Evolutionary conservation across 2,329 filamentous ascomycete species (phyloP), one percentile per base, ranked within the genome.

Genomic region (Xylariales sp.): DNA sequence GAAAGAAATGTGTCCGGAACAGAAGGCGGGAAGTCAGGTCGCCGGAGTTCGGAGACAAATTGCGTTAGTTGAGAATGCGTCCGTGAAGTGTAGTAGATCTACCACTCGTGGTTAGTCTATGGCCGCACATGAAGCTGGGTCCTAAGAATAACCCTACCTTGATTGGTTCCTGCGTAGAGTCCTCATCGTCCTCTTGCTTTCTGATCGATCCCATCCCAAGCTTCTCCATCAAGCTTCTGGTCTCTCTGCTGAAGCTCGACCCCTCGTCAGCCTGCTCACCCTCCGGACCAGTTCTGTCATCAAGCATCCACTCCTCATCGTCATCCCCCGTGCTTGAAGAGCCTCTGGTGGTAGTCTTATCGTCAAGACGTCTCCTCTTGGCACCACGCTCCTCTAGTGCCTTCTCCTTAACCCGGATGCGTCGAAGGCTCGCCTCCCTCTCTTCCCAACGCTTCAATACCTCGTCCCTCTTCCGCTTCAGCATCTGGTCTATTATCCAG

Each of bases 51-150:
- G 29, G 81, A 76, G 14, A 91, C 82, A 59, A 96, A 95, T 55
- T 96, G 90, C 1, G 85, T 84, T 12, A 96, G 65, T 54, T 96
- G 90, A 3, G 90, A 96, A 60, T 96, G 90, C 1, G 90, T 96
- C 55, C 90, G 78, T 6, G 90, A 96, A 40, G 89, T 93, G 63
- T 91, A 95, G 60, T 87, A 95, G 36, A 96, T 86, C 70, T 81
- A 59, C n/a, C 34, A 24, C 7, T 31, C 25, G 2, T 13, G 36
- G 40, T 41, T 28, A 37, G 13, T 2, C n/a, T n/a, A n/a, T n/a
- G n/a, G n/a, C n/a, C n/a, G n/a, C n/a, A n/a, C n/a, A n/a, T n/a
- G n/a, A n/a, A n/a, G n/a, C n/a, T n/a, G n/a, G n/a, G n/a, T n/a
- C n/a, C n/a, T n/a, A n/a, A n/a, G 20, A 24, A 29, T 31, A 29